Evolutionary conservation across 2,329 filamentous ascomycete species (phyloP).

Genomic region (Paecilomyces sp.): DNA sequence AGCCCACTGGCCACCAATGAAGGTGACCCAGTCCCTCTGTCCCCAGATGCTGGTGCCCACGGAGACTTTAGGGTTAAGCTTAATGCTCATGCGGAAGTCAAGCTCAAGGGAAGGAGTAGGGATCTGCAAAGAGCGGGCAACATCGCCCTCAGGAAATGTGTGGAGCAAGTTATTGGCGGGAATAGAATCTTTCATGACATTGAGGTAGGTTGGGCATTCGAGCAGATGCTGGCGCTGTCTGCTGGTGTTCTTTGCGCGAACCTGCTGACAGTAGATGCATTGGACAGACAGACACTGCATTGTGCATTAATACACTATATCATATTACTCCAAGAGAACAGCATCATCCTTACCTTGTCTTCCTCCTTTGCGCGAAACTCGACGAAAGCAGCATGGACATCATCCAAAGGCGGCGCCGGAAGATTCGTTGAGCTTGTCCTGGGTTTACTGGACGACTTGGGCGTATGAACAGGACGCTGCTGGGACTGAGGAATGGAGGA

Average conservation of each 20-base stretch:
- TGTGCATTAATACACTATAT: conserved; percentile 3
- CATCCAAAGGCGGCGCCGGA: conserved; percentile 41
- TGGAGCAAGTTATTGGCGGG: conserved; percentile 46
- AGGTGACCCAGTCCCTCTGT: conserved; percentile 46
- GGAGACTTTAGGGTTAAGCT: conserved; percentile 44
- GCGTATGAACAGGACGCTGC: conserved; percentile 27
- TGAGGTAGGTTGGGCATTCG: conserved; percentile 44
- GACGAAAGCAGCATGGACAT: conserved; percentile 43
- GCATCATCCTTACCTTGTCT: conserved; percentile 31
- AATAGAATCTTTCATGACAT: conserved; percentile 47
- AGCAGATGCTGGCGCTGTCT: conserved; percentile 42
- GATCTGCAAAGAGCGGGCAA: conserved; percentile 41
- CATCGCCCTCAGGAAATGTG: conserved; percentile 43
- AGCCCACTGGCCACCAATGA: conserved; percentile 45
- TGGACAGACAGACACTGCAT: conserved; percentile 41
- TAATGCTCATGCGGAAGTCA: conserved; percentile 48
- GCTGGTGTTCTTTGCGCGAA: conserved; percentile 45
- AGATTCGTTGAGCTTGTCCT: conserved; percentile 33
- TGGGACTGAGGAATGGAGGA: conserved; percentile 23
- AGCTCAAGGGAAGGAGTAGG: conserved; percentile 42
- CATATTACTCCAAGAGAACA: neutral
- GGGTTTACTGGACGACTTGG: conserved; percentile 25
- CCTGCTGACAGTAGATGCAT: conserved; percentile 45
- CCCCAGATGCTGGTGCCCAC: conserved; percentile 43
- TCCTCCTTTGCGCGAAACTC: conserved; percentile 42